phyloP scores from a whole-genome alignment of 345 rosid species.

The Crucihimalaya himalaica region DNA sequence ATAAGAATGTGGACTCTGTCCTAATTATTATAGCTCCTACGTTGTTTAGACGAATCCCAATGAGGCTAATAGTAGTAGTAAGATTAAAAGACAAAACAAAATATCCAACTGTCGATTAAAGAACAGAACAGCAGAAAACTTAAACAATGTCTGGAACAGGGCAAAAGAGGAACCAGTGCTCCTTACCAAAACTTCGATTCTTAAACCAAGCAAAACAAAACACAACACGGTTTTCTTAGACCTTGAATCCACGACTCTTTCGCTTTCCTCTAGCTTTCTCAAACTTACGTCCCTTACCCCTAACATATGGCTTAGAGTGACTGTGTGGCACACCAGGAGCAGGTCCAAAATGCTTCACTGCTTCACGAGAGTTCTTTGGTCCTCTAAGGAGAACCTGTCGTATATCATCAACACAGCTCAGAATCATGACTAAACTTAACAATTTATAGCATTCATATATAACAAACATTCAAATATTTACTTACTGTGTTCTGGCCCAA shows the following conservation, averaged over 20 bases:
- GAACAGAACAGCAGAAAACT: neutral
- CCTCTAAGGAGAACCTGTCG: conserved; percentile 80
- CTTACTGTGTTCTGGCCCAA: conserved; percentile 92
- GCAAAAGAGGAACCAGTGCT: conserved; percentile 18
- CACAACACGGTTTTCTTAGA: conserved; percentile 37
- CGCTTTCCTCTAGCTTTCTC: conserved; percentile 89
- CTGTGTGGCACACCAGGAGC: conserved; percentile 98
- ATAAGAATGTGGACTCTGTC: neutral
- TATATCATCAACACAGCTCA: neutral
- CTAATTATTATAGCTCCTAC: neutral
- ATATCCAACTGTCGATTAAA: conserved; percentile 18
- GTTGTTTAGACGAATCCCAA: neutral
- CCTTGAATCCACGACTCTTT: conserved; percentile 74
- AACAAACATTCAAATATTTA: neutral
- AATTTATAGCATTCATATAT: neutral
- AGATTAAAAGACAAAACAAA: neutral
- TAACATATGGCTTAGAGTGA: conserved; percentile 79
- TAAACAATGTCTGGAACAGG: conserved; percentile 22
- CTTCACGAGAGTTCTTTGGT: conserved; percentile 91
- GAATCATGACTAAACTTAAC: neutral
- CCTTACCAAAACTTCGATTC: conserved; percentile 44
- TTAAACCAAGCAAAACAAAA: conserved; percentile 25
- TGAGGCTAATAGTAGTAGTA: neutral
- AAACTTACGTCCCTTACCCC: conserved; percentile 81
- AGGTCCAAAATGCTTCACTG: conserved; percentile 93